phyloP scores from a whole-genome alignment of 768 basidiomycete species.

The Phylloporus rhodoxanthus region DNA sequence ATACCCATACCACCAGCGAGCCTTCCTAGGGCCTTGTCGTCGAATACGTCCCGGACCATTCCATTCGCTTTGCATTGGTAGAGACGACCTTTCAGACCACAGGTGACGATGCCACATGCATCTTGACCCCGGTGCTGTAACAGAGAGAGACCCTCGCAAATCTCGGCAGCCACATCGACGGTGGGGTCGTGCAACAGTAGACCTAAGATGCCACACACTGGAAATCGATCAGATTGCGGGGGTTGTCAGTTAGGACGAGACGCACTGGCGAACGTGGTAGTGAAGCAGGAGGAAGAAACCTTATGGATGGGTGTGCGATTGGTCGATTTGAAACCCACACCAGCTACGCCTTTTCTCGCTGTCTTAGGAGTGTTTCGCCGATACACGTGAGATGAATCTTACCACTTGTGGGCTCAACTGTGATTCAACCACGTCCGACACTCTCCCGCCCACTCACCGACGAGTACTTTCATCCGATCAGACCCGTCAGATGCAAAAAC shows the following conservation, averaged over 20 bases:
- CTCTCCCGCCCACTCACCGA: background rate
- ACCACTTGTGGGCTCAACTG: too few relatives aligned
- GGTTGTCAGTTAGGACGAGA: constrained; percentile 1
- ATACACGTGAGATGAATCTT: background rate
- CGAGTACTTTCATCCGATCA: background rate
- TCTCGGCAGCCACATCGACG: constrained; percentile 75
- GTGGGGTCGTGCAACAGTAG: constrained; percentile 75
- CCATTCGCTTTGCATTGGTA: constrained; percentile 99
- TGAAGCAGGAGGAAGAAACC: background rate
- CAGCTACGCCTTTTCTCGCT: background rate
- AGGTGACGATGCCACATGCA: constrained; percentile 95
- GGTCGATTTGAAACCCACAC: constrained; percentile 1
- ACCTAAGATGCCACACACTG: constrained; percentile 92
- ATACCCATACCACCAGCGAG: constrained; percentile 94
- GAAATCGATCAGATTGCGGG: constrained; percentile 5
- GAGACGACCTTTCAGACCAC: constrained; percentile 89
- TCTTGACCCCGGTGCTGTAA: constrained; percentile 97
- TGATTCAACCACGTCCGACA: background rate
- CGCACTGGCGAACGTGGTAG: constrained; percentile 25
- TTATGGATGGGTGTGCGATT: constrained; percentile 5
- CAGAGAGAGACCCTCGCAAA: constrained; percentile 90
- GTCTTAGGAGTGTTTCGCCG: background rate
- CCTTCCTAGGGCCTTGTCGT: constrained; percentile 65
- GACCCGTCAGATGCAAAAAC: background rate
- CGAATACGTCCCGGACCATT: constrained; percentile 98